Evolutionary conservation across 1,139 yeast genomes (phyloP), one percentile per base, ranked within the genome.

Genomic region (Citeromyces siamensis): DNA sequence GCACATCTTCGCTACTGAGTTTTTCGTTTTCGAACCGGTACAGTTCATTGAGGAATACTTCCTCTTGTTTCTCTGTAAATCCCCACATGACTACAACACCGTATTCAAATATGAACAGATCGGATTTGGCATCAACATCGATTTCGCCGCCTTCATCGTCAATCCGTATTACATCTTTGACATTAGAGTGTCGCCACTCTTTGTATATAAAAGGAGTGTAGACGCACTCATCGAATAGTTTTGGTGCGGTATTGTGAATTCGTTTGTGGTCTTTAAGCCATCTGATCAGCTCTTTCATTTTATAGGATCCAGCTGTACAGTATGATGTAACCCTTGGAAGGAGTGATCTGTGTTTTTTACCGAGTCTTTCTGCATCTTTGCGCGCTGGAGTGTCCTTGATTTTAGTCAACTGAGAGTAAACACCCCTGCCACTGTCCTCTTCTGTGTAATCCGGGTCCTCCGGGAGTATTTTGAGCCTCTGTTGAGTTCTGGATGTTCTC

Each of bases 31-130:
- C 97, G 57, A 86, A 90, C 45, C 74, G 73, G 18, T 90, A 94
- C 46, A 90, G 60, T 49, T 88, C 96, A 37, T 71, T 73, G 41
- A 90, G 60, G 48, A 90, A 83, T 38, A 88, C 75, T 46, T 75
- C 73, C 53, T 90, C 97, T 55, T 90, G 96, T 39, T 75, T 69
- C 40, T 73, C 68, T 1, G 88, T 73, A 51, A 83, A 90, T 1
- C 98, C 97, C 98, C 98, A 90, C 66, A 88, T 62, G 1, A 90
- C 94, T 16, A 85, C 76, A 12, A 88, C 97, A 19, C 98, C 98
- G 55, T 88, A 88, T 49, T 86, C 96, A 60, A 90, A 90, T 14
- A 88, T 66, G 51, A 86, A 90, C 6, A 85, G 64, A 53, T 86
- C 97, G 19, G 80, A 79, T 32, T 73, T 67, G 36, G 72, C 68